Evolutionary conservation across 1,284 basidiomycete genomes (phyloP), one percentile per base, ranked within the genome.

Genomic region (Rhodotorula sp.): DNA sequence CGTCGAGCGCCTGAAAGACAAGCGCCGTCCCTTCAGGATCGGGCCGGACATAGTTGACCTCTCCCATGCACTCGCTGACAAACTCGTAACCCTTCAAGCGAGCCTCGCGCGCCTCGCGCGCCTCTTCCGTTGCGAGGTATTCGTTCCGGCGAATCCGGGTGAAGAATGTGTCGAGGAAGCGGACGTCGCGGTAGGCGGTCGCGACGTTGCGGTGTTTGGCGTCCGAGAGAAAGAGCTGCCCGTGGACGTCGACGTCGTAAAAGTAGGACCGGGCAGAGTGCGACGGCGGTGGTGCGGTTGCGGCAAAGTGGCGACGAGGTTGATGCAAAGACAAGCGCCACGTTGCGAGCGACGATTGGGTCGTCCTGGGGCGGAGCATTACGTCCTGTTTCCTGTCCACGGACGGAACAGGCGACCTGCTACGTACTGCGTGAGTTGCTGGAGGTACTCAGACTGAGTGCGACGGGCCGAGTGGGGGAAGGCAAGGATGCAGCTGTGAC

Each of bases 191-290:
- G 59, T 59, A 70, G 34, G 54, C 58, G 26, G 70, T 65, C 5
- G 80, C 81, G 54, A 81, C 75, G 65, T 81, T 81, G 66, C 81
- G 80, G 2, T 77, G 77, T 12, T 77, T 75, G 2, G 80, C 78
- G 29, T 77, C 71, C 26, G 80, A 79, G 34, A 82, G 70, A 66
- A 80, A 81, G 18, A 82, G 77, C 62, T 79, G 80, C 0, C 81
- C 81, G 63, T 81, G 79, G 6, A 79, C 72, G 64, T 81, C 79
- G 15, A 80, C 67, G 56, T 79, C 79, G 71, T 81, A 81, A 47
- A 75, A 67, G 48, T 81, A 81, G 3, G 78, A 73, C 4, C 80
- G 75, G 10, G 26, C 12, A 1, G 68, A 43, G 39, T 10, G 39
- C 39, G 39, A 51, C 49, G 49, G 18, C 48, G 21, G 48, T 1